Evolutionary conservation across 768 basidiomycete genomes (phyloP), one percentile per base, ranked within the genome.

Genomic region (Royoungia palumana): DNA sequence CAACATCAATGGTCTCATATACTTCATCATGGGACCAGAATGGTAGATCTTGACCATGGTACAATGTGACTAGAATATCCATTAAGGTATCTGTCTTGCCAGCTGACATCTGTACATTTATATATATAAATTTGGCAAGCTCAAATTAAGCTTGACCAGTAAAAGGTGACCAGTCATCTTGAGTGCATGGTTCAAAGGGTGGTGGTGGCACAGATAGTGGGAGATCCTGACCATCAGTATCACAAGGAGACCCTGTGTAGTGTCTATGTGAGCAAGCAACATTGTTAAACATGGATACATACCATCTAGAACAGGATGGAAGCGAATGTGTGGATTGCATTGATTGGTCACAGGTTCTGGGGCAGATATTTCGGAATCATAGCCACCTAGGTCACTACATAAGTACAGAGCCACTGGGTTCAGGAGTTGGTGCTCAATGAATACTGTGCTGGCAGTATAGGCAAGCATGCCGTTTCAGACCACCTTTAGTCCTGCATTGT

Each of bases 11-110:
- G 28, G 28, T 8, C 1, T 35, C 27, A 28, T 70, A 65, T 5
- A 75, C 25, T 17, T 74, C 66, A 4, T 51, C 27, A 40, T 67
- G 52, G 32, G 62, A 59, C 0, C 44, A 27, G 46, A 71, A 75
- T 13, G 56, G 60, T 9, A 51, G 42, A 5, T 28, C 9, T 13
- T 28, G 47, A 17, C 40, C 22, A 22, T 44, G 24, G 30, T 54
- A 49, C 17, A 28, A 28, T 12, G 28, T 8, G 28, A 11, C 28
- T n/a, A 53, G 35, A 1, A 65, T 20, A 1, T 69, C 37, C 2
- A 69, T 39, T 0, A 70, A 59, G 1, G 54, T n/a, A 40, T 68
- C 47, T 4, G 69, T 68, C 22, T 58, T 49, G 2, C 42, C 44
- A 0, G 49, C 53, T 0, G 64, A 60, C 51, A 64, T 62, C 37